These are phyloP conservation scores for Mycosarcoma maydis DNA, from an alignment of 1,284 basidiomycete species.

Conservation along the genomic window DNA sequence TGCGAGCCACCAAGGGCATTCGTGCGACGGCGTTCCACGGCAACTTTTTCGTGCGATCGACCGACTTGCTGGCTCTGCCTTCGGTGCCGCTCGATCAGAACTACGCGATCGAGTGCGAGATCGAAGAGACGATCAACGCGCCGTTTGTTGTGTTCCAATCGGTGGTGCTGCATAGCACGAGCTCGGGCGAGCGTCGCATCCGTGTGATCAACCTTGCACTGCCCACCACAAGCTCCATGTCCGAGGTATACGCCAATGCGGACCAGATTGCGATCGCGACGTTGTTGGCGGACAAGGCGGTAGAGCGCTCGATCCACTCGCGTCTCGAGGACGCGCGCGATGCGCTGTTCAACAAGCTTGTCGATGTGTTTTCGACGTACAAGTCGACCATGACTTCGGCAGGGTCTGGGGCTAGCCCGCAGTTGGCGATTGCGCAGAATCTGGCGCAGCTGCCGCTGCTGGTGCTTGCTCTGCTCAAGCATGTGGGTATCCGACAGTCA, in stretches of 20 bases:
- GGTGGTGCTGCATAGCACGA: conserved; percentile 94
- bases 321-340: conserved; percentile 94
- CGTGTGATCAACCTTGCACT: conserved; percentile 92
- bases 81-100: conserved; percentile 96
- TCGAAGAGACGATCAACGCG: conserved; percentile 91
- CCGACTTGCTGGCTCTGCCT: conserved; percentile 94
- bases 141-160: conserved; percentile 97
- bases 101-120: conserved; percentile 95
- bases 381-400: conserved; percentile 96
- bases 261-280: conserved; percentile 93
- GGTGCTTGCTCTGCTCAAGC: conserved; percentile 89
- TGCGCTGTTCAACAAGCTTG: conserved; percentile 86
- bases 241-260: conserved; percentile 92
- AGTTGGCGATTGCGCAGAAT: conserved; percentile 89
- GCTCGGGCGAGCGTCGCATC: conserved; percentile 94
- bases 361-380: conserved; percentile 90
- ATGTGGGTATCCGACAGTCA: conserved; percentile 93
- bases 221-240: conserved; percentile 90
- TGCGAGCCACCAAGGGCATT: conserved; percentile 83
- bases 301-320: conserved; percentile 84
- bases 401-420: conserved; percentile 90
- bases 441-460: conserved; percentile 92
- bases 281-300: conserved; percentile 93
- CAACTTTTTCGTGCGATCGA: conserved; percentile 98
- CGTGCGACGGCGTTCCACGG: conserved; percentile 98